Percentiles rank a stretch among this genome's conserved stretches.
These are phyloP conservation scores for Lichtheimia hyalospora DNA, from an alignment of 371 early-diverging fungal species.

Conservation along the genomic window DNA sequence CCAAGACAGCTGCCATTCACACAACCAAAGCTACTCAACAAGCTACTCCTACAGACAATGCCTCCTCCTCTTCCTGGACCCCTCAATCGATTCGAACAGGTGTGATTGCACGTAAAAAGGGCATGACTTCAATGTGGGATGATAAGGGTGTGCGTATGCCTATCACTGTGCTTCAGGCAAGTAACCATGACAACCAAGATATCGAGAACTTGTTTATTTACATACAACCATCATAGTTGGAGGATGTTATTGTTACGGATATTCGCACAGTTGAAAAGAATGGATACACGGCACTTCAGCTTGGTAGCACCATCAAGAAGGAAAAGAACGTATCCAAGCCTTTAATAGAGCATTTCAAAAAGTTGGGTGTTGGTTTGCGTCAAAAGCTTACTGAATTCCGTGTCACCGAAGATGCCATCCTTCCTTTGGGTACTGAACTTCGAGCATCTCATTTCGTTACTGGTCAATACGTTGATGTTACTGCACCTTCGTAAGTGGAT, in stretches of 20 bases:
- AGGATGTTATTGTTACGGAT: conserved; percentile 73
- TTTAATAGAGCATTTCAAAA: conserved; percentile 73
- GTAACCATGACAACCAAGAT: conserved; percentile 23
- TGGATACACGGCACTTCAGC: conserved; percentile 72
- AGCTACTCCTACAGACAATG: conserved; percentile 15
- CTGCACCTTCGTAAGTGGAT: conserved; percentile 73
- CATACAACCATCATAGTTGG: conserved; percentile 45
- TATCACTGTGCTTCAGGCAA: conserved; percentile 89
- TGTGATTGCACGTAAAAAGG: conserved; percentile 86
- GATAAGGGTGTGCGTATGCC: conserved; percentile 90
- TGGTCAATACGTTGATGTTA: conserved; percentile 93
- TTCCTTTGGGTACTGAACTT: conserved; percentile 81
- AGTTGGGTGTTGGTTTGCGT: conserved; percentile 74
- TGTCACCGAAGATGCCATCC: conserved; percentile 82
- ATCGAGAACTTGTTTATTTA: not conserved
- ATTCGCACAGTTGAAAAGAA: conserved; percentile 62
- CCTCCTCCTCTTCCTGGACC: conserved; percentile 34
- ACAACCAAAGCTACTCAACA: conserved; percentile 22
- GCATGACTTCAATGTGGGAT: conserved; percentile 95
- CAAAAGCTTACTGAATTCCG: conserved; percentile 79
- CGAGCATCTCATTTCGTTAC: conserved; percentile 89
- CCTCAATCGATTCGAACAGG: conserved; percentile 67
- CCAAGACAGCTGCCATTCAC: conserved; percentile 26
- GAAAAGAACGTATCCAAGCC: conserved; percentile 68
- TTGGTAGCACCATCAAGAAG: conserved; percentile 75